Percentiles rank a stretch among this genome's conserved stretches.
These are phyloP conservation scores for Trametes cubensis DNA, from an alignment of 768 basidiomycete species.

Conservation along the genomic window DNA sequence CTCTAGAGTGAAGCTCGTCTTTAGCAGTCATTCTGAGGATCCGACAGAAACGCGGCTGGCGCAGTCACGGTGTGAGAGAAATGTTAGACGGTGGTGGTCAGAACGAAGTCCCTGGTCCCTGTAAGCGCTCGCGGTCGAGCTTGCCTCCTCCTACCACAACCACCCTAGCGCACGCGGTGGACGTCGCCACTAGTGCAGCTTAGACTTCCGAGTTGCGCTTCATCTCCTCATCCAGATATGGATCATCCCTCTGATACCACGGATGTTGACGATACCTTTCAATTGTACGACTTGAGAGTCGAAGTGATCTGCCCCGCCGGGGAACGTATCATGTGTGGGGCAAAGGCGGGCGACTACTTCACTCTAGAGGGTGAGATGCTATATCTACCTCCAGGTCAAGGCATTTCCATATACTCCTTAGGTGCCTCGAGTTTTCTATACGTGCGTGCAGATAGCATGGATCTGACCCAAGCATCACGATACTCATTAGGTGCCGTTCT, in stretches of 20 bases:
- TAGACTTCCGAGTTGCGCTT: not conserved
- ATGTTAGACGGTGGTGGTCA: no score
- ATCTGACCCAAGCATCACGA: not conserved
- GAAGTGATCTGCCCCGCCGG: slow-evolving; percentile 63
- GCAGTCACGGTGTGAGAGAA: no score
- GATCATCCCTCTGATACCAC: not conserved
- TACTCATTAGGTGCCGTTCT: slow-evolving; percentile 60
- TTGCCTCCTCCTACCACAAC: not conserved
- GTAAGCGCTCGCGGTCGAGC: not conserved
- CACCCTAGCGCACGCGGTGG: no score
- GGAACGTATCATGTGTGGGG: slow-evolving; percentile 62
- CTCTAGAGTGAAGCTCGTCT: not conserved
- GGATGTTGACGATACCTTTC: slow-evolving; percentile 40
- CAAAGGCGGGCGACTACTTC: slow-evolving; percentile 65
- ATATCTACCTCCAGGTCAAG: slow-evolving; percentile 60
- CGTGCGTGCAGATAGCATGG: not conserved
- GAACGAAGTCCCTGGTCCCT: not conserved
- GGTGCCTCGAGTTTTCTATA: slow-evolving; percentile 37
- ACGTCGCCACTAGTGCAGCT: not conserved
- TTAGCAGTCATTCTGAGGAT: not conserved
- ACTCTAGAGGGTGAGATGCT: slow-evolving; percentile 66
- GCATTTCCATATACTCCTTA: slow-evolving; percentile 70
- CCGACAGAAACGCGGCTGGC: no score
- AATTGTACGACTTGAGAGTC: slow-evolving; percentile 65
- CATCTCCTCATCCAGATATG: not conserved